A percentile compares a stretch with the other conserved stretches of the same genome.
These are phyloP conservation scores for Flagelloscypha sp. DNA, from an alignment of 768 basidiomycete species.

Conservation along the genomic window DNA sequence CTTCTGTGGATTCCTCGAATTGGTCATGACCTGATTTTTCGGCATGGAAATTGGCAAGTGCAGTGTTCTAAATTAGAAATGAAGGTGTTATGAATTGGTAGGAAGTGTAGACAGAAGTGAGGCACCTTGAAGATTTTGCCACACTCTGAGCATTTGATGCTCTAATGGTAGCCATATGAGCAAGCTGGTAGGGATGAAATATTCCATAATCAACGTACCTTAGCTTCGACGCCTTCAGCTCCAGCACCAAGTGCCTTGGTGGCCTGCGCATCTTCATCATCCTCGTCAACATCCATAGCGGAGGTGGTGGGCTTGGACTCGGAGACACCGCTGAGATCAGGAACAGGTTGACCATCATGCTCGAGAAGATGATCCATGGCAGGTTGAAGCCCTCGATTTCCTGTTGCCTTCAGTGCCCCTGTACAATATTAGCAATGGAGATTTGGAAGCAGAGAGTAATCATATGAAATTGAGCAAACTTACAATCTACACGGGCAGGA, in stretches of 20 bases:
- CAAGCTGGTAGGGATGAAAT: background rate
- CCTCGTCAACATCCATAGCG: slow-evolving; percentile 46
- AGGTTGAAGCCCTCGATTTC: slow-evolving; percentile 76
- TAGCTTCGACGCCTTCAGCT: slow-evolving; percentile 49
- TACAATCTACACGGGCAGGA: slow-evolving; percentile 75
- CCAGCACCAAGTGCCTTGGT: slow-evolving; percentile 41
- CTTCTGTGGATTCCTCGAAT: slow-evolving; percentile 93
- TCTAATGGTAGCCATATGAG: slow-evolving; percentile 29
- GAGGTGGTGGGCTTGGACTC: slow-evolving; percentile 22
- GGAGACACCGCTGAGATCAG: slow-evolving; percentile 43
- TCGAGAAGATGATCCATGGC: slow-evolving; percentile 87
- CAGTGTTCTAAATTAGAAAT: slow-evolving; percentile 75
- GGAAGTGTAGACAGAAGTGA: no score
- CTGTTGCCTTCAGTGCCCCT: slow-evolving; percentile 90
- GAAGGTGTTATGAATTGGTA: no score
- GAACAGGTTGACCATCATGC: slow-evolving; percentile 69
- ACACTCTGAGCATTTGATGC: slow-evolving; percentile 79
- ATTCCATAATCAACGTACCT: slow-evolving; percentile 31
- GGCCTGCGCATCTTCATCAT: slow-evolving; percentile 68
- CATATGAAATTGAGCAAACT: slow-evolving; percentile 19
- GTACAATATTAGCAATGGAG: slow-evolving; percentile 5
- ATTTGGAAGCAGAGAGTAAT: slow-evolving; percentile 7
- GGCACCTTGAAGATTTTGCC: slow-evolving; percentile 81
- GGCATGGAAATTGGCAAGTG: slow-evolving; percentile 86
- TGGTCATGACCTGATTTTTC: slow-evolving; percentile 94